These are phyloP conservation scores for Trichoderma simmonsii DNA, from an alignment of 2,329 filamentous ascomycete species.

Conservation along the genomic window DNA sequence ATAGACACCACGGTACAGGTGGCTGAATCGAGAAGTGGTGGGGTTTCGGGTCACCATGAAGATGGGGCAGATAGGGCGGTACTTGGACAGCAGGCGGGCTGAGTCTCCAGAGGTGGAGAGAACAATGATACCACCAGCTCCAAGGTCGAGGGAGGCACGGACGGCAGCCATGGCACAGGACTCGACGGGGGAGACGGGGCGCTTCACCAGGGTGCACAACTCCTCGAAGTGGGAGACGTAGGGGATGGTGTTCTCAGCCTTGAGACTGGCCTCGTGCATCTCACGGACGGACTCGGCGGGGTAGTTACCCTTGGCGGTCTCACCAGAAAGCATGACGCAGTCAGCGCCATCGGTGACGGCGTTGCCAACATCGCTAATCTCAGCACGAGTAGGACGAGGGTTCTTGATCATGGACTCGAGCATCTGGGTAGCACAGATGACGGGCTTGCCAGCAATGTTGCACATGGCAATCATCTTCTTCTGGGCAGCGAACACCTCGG, in stretches of 20 bases:
- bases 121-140: slow-evolving; percentile 92
- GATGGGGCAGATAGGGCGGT: slow-evolving; percentile 97
- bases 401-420: slow-evolving; percentile 99
- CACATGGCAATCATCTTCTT: slow-evolving; percentile 99
- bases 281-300: slow-evolving; percentile 87
- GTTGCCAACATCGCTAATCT: slow-evolving; percentile 98
- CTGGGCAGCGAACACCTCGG: slow-evolving; percentile 98
- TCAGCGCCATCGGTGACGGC: slow-evolving; percentile 96
- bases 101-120: slow-evolving; percentile 94
- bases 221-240: slow-evolving; percentile 98
- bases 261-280: slow-evolving; percentile 97
- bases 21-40: slow-evolving; percentile 81
- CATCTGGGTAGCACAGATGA: slow-evolving; percentile 99
- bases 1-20: slow-evolving; percentile 96
- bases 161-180: slow-evolving; percentile 97
- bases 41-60: slow-evolving; percentile 96
- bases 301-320: slow-evolving; percentile 98
- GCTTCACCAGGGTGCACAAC: slow-evolving; percentile 76
- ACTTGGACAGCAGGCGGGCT: slow-evolving; percentile 94
- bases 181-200: slow-evolving; percentile 85
- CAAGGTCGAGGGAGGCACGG: slow-evolving; percentile 90
- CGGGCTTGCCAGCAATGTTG: slow-evolving; percentile 98
- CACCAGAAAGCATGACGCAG: slow-evolving; percentile 99
- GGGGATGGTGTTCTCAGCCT: slow-evolving; percentile 95
- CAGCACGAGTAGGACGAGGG: slow-evolving; percentile 93